Conservation (phyloP, 768 basidiomycete species). For the Phaffia tasmanica region DNA sequence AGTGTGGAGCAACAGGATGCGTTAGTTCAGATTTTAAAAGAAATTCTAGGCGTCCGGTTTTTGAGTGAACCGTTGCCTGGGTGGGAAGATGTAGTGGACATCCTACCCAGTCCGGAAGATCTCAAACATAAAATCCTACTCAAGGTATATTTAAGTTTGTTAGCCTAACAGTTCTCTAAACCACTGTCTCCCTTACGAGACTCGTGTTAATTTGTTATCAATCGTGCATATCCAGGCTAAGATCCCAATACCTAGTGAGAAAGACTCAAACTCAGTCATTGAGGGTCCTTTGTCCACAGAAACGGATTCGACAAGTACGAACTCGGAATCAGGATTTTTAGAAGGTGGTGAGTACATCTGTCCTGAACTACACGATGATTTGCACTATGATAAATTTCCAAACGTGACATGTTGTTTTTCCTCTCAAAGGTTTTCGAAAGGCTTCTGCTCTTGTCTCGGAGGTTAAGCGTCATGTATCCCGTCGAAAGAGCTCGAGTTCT, state of each 20-base stretch:
- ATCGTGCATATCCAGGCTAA: not conserved
- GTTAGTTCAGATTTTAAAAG: slow-evolving; percentile 61
- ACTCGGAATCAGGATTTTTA: slow-evolving; percentile 3
- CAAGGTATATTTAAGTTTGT: slow-evolving; percentile 49
- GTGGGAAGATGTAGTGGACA: slow-evolving; percentile 34
- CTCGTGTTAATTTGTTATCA: not conserved
- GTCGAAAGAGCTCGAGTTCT: too few relatives aligned
- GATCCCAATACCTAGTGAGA: slow-evolving; percentile 11
- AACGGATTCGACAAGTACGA: slow-evolving; percentile 16
- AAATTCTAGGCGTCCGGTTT: slow-evolving; percentile 50
- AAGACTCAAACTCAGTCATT: too few relatives aligned
- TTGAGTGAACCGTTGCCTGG: slow-evolving; percentile 45
- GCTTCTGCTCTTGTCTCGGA: slow-evolving; percentile 2
- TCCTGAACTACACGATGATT: not conserved
- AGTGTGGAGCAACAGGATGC: slow-evolving; percentile 63
- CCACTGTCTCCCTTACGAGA: too few relatives aligned
- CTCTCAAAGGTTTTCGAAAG: not conserved
- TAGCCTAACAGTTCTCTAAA: not conserved
- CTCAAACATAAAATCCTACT: slow-evolving; percentile 67
- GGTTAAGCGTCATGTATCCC: slow-evolving; percentile 26
- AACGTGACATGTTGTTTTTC: not conserved
- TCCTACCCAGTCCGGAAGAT: slow-evolving; percentile 72
- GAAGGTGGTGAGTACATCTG: not conserved
- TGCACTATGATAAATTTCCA: too few relatives aligned
- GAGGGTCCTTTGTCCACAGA: slow-evolving; percentile 15